phyloP scores from a whole-genome alignment of 192 early-diverging fungal species.

The Coemansia guatemalensis region DNA sequence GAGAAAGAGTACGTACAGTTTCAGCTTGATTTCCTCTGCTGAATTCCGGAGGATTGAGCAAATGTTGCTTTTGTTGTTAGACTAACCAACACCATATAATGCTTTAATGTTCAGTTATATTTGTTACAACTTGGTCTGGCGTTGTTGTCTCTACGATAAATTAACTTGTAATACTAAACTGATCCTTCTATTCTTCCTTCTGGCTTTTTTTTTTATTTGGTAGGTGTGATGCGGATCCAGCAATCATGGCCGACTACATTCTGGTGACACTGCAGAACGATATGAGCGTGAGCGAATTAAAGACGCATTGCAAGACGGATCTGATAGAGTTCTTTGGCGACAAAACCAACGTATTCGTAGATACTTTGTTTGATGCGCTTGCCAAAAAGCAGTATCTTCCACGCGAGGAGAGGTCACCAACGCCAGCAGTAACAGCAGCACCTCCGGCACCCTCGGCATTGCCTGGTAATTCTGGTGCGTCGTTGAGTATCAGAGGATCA shows the following conservation, averaged over 20 bases:
- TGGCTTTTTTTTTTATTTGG: constrained; percentile 1
- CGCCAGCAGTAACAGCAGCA: not conserved
- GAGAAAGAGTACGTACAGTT: constrained; percentile 38
- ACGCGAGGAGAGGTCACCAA: not conserved
- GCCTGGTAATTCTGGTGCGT: not conserved
- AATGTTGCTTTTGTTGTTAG: not conserved
- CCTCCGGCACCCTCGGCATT: not conserved
- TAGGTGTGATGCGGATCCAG: constrained; percentile 45
- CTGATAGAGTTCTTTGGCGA: constrained; percentile 47
- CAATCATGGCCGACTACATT: constrained; percentile 49
- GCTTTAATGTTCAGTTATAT: no score
- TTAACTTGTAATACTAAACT: not conserved
- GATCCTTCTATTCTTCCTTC: not conserved
- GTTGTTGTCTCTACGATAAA: not conserved
- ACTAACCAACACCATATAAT: no score
- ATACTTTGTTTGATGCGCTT: constrained; percentile 33
- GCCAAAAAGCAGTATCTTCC: constrained; percentile 27
- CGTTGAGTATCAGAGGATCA: not conserved
- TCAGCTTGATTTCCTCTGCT: no score
- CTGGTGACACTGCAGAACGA: constrained; percentile 48
- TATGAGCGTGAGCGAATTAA: constrained; percentile 29
- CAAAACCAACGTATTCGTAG: constrained; percentile 28
- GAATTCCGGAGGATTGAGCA: not conserved
- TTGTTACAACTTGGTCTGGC: not conserved
- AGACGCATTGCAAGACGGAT: constrained; percentile 39